phyloP scores from a whole-genome alignment of 306 rosid species.

The Malus sylvestris region DNA sequence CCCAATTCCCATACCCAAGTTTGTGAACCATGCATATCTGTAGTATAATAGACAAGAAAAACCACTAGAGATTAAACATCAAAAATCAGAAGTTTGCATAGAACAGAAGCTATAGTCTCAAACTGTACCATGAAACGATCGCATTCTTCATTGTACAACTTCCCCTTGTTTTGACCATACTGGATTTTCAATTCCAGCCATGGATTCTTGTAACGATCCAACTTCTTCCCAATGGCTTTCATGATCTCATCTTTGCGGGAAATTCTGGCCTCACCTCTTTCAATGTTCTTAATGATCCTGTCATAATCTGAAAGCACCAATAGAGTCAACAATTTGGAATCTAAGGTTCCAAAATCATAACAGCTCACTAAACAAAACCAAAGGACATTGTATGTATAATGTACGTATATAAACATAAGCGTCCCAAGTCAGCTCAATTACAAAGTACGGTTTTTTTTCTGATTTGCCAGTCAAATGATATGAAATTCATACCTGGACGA shows the following conservation, averaged over 20 bases:
- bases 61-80: neutral
- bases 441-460: neutral
- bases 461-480: neutral
- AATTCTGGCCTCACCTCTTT: slow-evolving; percentile 98
- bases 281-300: slow-evolving; percentile 90
- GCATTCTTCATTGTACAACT: slow-evolving; percentile 95
- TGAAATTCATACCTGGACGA: neutral
- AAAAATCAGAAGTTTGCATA: neutral
- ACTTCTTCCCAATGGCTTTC: slow-evolving; percentile 97
- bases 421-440: neutral
- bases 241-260: slow-evolving; percentile 95
- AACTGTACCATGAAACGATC: slow-evolving; percentile 87
- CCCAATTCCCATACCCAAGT: slow-evolving; percentile 99
- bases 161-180: slow-evolving; percentile 97
- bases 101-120: neutral
- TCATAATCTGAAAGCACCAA: slow-evolving; percentile 62
- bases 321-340: slow-evolving; percentile 1
- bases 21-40: slow-evolving; percentile 99
- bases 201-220: slow-evolving; percentile 97
- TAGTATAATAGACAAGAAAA: neutral
- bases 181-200: slow-evolving; percentile 96
- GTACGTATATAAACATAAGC: no score
- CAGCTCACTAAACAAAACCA: neutral
- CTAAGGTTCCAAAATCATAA: neutral
- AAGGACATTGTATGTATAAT: neutral